Evolutionary conservation across 208 protist species (phyloP).

Genomic region (Angomonas ambiguus): DNA sequence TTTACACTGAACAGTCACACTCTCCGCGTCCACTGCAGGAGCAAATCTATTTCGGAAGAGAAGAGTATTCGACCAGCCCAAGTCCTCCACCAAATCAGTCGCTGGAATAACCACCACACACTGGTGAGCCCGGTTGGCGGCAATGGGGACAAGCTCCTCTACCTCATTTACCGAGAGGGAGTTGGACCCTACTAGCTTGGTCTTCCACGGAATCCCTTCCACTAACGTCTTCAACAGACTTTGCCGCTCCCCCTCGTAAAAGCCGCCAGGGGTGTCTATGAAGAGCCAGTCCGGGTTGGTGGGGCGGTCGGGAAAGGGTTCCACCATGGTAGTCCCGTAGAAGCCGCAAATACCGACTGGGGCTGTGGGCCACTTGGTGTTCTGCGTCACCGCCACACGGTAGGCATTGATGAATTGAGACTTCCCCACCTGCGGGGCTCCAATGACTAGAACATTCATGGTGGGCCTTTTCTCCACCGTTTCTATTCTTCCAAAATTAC

Average conservation of each 20-base stretch:
- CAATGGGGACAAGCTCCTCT: conserved; percentile 28
- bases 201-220: conserved; percentile 68
- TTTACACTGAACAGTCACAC: conserved; percentile 47
- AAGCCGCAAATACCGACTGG: conserved; percentile 74
- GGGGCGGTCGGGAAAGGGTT: conserved; percentile 65
- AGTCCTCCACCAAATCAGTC: conserved; percentile 66
- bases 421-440: conserved; percentile 74
- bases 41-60: conserved; percentile 42
- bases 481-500: conserved; percentile 17
- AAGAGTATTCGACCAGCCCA: conserved; percentile 57
- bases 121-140: conserved; percentile 61
- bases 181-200: conserved; percentile 37
- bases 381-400: conserved; percentile 48
- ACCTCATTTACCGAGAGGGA: conserved; percentile 30
- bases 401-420: conserved; percentile 78
- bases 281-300: conserved; percentile 62
- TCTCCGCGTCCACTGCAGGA: conserved; percentile 32
- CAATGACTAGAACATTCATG: conserved; percentile 76
- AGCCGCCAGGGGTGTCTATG: conserved; percentile 76
- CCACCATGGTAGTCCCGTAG: conserved; percentile 69
- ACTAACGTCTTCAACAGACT: conserved; percentile 45
- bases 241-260: conserved; percentile 39
- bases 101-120: conserved; percentile 70
- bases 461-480: conserved; percentile 10
- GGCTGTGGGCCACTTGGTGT: conserved; percentile 64